These are phyloP conservation scores for Diaporthe helianthi DNA, from an alignment of 2,329 filamentous ascomycete species.

Conservation along the genomic window DNA sequence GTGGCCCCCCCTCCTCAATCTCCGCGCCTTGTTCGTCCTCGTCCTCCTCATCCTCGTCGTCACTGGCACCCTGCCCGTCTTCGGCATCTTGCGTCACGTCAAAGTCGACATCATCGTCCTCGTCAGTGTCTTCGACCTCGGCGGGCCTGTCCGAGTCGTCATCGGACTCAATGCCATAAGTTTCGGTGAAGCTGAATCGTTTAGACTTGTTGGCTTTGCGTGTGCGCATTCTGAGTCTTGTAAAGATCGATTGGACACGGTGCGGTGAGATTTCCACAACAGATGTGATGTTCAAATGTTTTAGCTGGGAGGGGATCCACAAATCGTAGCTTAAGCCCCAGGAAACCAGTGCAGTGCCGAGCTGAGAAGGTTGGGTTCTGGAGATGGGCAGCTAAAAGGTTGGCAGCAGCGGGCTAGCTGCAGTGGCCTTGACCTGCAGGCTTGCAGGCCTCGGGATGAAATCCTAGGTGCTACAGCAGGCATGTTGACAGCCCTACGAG, in stretches of 20 bases:
- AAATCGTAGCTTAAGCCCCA: not conserved
- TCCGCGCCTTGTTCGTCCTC: not conserved
- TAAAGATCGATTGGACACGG: too few species aligned
- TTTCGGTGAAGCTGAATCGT: slow-evolving; percentile 27
- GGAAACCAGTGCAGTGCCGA: not conserved
- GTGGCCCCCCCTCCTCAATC: not conserved
- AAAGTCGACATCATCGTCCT: slow-evolving; percentile 26
- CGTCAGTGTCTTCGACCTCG: not conserved
- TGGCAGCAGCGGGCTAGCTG: not conserved
- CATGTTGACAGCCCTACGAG: too few species aligned
- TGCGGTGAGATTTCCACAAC: not conserved
- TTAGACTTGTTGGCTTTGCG: slow-evolving; percentile 33
- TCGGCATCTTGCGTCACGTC: slow-evolving; percentile 12
- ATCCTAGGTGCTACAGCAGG: not conserved
- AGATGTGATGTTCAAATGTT: not conserved
- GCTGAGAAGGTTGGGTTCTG: not conserved
- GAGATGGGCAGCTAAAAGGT: not conserved
- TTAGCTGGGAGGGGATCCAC: not conserved
- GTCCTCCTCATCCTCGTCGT: slow-evolving; percentile 4
- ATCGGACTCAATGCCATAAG: slow-evolving; percentile 28
- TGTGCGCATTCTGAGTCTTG: slow-evolving; percentile 29
- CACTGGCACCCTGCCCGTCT: slow-evolving; percentile 7
- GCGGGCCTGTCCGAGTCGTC: slow-evolving; percentile 16
- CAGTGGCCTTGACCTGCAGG: not conserved
- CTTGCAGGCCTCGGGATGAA: not conserved